phyloP scores from a whole-genome alignment of 2,329 filamentous ascomycete genomes.

The Apiospora arundinis region DNA sequence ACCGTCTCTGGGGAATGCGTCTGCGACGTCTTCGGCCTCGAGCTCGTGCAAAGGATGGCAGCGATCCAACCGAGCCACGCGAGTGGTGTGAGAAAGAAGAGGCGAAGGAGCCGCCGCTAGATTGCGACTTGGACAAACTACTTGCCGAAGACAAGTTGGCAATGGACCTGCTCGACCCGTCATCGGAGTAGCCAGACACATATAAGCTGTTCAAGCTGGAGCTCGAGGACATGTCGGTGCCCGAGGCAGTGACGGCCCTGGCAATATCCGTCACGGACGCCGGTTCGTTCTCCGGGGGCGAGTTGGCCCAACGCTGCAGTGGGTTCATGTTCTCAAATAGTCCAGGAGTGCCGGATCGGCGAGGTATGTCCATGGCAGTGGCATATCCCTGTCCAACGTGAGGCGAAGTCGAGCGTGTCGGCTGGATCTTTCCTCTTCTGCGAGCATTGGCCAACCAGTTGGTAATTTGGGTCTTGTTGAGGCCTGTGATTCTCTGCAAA shows the following conservation, averaged over 20 bases:
- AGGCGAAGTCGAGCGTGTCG: slow-evolving; percentile 72
- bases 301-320: slow-evolving; percentile 64
- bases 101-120: slow-evolving; percentile 62
- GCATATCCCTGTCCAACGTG: slow-evolving; percentile 65
- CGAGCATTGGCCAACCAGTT: slow-evolving; percentile 94
- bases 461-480: slow-evolving; percentile 83
- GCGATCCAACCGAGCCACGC: slow-evolving; percentile 60
- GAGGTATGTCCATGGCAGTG: slow-evolving; percentile 76
- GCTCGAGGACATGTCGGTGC: slow-evolving; percentile 47
- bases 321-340: slow-evolving; percentile 61
- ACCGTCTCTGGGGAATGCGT: slow-evolving; percentile 46
- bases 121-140: slow-evolving; percentile 66
- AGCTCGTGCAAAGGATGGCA: slow-evolving; percentile 48
- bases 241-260: slow-evolving; percentile 59
- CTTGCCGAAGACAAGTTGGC: slow-evolving; percentile 66
- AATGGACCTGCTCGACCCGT: slow-evolving; percentile 63
- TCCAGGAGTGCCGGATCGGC: slow-evolving; percentile 59
- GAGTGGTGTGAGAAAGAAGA: slow-evolving; percentile 66
- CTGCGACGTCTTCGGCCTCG: slow-evolving; percentile 58
- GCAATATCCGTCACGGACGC: slow-evolving; percentile 65
- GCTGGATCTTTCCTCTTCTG: slow-evolving; percentile 77
- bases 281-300: slow-evolving; percentile 65
- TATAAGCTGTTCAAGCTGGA: slow-evolving; percentile 65
- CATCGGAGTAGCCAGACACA: slow-evolving; percentile 64
- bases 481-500: slow-evolving; percentile 77